Evolutionary conservation across 2,329 filamentous ascomycete species (phyloP).

Genomic region (Penicillium sp.): DNA sequence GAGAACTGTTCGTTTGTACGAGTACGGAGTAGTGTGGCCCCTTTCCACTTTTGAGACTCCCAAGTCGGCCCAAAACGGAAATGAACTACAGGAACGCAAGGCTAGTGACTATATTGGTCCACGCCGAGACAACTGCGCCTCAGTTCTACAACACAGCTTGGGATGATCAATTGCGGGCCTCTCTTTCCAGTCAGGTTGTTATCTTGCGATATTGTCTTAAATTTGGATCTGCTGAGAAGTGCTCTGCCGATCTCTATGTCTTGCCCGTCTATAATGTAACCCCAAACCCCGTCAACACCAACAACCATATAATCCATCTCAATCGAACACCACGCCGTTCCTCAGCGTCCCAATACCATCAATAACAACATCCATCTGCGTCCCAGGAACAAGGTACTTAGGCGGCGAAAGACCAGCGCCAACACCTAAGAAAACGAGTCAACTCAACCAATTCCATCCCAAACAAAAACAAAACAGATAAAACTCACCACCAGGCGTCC

Average conservation of each 20-base stretch:
- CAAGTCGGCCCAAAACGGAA: neutral
- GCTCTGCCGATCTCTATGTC: neutral
- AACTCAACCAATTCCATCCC: neutral
- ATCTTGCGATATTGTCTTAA: neutral
- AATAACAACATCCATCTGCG: constrained; percentile 43
- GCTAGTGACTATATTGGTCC: constrained; percentile 2
- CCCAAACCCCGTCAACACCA: neutral
- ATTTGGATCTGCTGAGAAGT: neutral
- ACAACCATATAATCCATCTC: neutral
- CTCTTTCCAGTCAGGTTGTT: neutral
- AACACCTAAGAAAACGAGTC: constrained; percentile 26
- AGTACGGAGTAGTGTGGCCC: neutral
- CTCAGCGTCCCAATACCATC: constrained; percentile 44
- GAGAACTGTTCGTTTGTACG: neutral
- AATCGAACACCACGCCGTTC: constrained; percentile 35
- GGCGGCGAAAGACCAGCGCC: constrained; percentile 48
- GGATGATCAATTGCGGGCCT: neutral
- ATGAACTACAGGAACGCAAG: neutral
- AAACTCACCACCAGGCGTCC: constrained; percentile 44
- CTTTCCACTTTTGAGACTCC: neutral
- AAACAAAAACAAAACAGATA: neutral
- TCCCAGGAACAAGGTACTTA: constrained; percentile 41
- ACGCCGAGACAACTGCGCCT: constrained; percentile 9
- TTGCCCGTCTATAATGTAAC: neutral
- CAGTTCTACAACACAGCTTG: neutral